phyloP scores from a whole-genome alignment of 345 rosid species.

The Boechera retrofracta region DNA sequence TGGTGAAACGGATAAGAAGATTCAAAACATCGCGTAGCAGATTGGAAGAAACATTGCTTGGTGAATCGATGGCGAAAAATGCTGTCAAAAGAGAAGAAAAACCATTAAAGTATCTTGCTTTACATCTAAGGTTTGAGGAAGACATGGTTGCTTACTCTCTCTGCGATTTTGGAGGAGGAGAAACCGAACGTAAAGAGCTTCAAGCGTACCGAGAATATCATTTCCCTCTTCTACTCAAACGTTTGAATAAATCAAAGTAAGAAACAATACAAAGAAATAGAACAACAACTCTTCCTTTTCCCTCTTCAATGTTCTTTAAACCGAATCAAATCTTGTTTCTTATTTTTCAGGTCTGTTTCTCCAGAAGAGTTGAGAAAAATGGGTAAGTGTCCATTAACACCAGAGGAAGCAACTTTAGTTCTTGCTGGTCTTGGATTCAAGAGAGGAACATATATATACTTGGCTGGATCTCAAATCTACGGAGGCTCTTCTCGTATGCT shows the following conservation, averaged over 20 bases:
- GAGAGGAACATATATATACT: slow-evolving; percentile 68
- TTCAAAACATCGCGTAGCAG: slow-evolving; percentile 47
- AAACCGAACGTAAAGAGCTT: slow-evolving; percentile 71
- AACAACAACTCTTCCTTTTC: background rate
- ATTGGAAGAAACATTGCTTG: slow-evolving; percentile 72
- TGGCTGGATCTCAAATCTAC: slow-evolving; percentile 77
- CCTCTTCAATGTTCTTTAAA: background rate
- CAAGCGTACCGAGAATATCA: slow-evolving; percentile 78
- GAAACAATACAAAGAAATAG: background rate
- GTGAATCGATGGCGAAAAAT: slow-evolving; percentile 51
- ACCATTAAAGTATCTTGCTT: slow-evolving; percentile 67
- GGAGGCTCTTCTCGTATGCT: slow-evolving; percentile 78
- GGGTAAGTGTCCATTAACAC: slow-evolving; percentile 95
- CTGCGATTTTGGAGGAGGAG: slow-evolving; percentile 91
- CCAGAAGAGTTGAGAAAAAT: slow-evolving; percentile 65
- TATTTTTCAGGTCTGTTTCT: slow-evolving; percentile 55
- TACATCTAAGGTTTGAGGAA: slow-evolving; percentile 90
- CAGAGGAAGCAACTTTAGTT: slow-evolving; percentile 90
- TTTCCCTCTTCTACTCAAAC: slow-evolving; percentile 77
- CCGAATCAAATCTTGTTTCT: background rate
- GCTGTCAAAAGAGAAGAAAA: slow-evolving; percentile 43
- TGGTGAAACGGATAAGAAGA: slow-evolving; percentile 76
- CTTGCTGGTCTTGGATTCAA: slow-evolving; percentile 84
- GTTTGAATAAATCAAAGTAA: slow-evolving; percentile 68
- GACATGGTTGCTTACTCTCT: slow-evolving; percentile 97